phyloP scores from a whole-genome alignment of 202 grass and related monocot genomes.

The Hordeum pubiflorum region DNA sequence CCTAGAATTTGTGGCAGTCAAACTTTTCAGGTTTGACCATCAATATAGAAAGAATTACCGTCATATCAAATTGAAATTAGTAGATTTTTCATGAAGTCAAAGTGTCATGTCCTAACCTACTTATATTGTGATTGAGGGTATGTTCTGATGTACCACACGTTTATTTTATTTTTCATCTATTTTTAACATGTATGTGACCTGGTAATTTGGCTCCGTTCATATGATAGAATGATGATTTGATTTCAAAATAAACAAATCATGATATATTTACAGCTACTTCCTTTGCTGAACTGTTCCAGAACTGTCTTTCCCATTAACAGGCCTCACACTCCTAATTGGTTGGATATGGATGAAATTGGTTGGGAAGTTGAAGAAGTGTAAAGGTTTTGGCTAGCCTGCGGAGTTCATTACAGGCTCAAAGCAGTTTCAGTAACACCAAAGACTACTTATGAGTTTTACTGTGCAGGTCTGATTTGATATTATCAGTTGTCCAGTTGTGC shows the following conservation, averaged over 20 bases:
- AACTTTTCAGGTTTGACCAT: not conserved
- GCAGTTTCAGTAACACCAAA: conserved; percentile 57
- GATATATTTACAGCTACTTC: not conserved
- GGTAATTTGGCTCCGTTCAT: not conserved
- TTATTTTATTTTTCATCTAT: not conserved
- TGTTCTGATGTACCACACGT: not conserved
- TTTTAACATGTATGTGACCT: not conserved
- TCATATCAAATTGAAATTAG: not conserved
- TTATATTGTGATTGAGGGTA: not conserved
- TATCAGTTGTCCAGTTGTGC: conserved; percentile 63
- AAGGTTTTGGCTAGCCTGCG: conserved; percentile 40
- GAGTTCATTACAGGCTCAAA: conserved; percentile 37
- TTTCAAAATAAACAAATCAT: not conserved
- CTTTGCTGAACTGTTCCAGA: not conserved
- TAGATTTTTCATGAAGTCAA: not conserved
- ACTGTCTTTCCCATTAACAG: conserved; percentile 31
- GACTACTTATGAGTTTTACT: conserved; percentile 79
- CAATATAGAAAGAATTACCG: not conserved
- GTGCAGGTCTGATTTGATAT: conserved; percentile 84
- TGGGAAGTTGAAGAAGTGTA: conserved; percentile 35
- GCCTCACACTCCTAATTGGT: conserved; percentile 33
- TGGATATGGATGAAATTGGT: conserved; percentile 42
- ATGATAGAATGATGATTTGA: not conserved
- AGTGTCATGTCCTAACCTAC: not conserved
- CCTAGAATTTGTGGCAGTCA: not conserved